phyloP scores from a whole-genome alignment of 148 eudicot species.

The Dianthus caryophyllus region DNA sequence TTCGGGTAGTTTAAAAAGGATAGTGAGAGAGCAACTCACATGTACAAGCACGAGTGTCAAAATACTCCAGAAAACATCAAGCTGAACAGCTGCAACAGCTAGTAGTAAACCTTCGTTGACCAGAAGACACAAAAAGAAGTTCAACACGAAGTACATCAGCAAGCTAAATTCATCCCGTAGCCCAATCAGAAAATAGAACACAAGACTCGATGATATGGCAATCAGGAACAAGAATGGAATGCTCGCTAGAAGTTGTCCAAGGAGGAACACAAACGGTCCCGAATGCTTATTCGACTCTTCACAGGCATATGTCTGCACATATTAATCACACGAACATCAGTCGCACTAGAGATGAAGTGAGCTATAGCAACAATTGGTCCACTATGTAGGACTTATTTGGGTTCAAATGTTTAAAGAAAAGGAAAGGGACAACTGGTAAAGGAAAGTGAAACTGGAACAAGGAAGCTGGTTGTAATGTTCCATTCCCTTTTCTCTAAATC shows the following conservation, averaged over 20 bases:
- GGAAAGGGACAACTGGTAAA: not conserved
- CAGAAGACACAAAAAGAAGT: slow-evolving; percentile 79
- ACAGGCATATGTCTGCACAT: slow-evolving; percentile 58
- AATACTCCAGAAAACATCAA: slow-evolving; percentile 73
- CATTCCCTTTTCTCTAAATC: not conserved
- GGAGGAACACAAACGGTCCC: slow-evolving; percentile 67
- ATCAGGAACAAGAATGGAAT: slow-evolving; percentile 94
- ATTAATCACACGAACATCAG: not conserved
- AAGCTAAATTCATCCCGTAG: slow-evolving; percentile 81
- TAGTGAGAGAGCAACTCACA: slow-evolving; percentile 44
- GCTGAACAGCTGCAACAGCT: slow-evolving; percentile 59
- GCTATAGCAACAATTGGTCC: not conserved
- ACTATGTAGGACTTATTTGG: not conserved
- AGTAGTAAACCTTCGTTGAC: slow-evolving; percentile 85
- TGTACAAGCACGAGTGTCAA: slow-evolving; percentile 62
- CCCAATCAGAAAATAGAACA: slow-evolving; percentile 86
- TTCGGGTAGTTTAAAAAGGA: not conserved
- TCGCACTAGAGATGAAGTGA: not conserved
- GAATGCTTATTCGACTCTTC: slow-evolving; percentile 85
- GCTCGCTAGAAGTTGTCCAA: slow-evolving; percentile 89
- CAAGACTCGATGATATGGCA: slow-evolving; percentile 79
- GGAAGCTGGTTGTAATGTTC: too few species aligned
- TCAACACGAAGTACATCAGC: slow-evolving; percentile 89
- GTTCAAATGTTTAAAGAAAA: not conserved
- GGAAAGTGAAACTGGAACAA: too few species aligned